These are phyloP conservation scores for Fusarium siculi DNA, from an alignment of 2,329 filamentous ascomycete genomes.

Conservation along the genomic window DNA sequence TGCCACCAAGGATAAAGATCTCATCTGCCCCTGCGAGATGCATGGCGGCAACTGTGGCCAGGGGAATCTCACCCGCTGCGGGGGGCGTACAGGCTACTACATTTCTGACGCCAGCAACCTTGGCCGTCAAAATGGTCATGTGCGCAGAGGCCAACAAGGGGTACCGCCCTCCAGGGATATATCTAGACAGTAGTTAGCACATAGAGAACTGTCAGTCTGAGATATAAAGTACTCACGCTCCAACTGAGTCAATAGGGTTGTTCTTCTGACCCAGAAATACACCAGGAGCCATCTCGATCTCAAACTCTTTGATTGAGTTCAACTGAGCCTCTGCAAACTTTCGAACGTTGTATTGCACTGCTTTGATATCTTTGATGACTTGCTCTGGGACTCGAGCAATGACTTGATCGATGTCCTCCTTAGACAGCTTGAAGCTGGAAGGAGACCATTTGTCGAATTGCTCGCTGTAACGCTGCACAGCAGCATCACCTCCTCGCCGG, in stretches of 20 bases:
- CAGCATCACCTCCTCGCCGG: background rate
- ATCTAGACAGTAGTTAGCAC: background rate
- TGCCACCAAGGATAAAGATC: background rate
- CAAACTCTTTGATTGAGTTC: background rate
- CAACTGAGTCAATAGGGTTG: background rate
- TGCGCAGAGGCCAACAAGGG: background rate
- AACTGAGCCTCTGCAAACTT: background rate
- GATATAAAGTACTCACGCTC: background rate
- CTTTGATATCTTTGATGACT: background rate
- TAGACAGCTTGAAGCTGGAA: background rate
- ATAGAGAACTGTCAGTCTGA: no score
- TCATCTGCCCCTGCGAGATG: conserved; percentile 1
- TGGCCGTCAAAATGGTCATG: background rate
- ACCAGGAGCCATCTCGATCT: background rate
- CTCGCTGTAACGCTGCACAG: background rate
- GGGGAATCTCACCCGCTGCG: background rate
- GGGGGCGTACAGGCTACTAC: background rate
- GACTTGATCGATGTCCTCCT: background rate
- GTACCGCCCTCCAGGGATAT: background rate
- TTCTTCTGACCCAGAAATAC: conserved; percentile 3
- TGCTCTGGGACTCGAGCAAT: background rate
- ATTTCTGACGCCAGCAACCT: background rate
- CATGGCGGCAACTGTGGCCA: background rate
- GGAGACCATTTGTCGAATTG: conserved; percentile 3
- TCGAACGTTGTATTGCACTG: background rate